Evolutionary conservation across 148 eudicot genomes (phyloP), one percentile per base, ranked within the genome.

Genomic region (Mesembryanthemum crystallinum): DNA sequence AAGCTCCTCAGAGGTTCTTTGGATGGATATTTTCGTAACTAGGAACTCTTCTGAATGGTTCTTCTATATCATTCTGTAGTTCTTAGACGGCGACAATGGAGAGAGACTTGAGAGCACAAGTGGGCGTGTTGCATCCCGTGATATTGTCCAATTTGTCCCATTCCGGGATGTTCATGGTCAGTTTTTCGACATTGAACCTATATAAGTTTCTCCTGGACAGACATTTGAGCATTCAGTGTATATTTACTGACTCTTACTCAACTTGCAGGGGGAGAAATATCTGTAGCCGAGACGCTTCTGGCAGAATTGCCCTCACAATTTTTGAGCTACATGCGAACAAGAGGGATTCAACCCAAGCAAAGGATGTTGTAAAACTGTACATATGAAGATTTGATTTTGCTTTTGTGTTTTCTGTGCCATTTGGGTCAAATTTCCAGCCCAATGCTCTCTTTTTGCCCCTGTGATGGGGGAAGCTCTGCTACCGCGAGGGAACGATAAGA

Each of bases 131-230:
- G 92, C 99, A 59, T 81, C 97, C 45, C 99, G 99, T 43, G 97
- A 95, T 82, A 91, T 95, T 49, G 92, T 95, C 81, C 99, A 95
- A 73, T 95, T 95, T 76, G 98, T 92, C 69, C 98, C 97, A n/a
- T 81, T 96, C 73, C 89, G 98, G 20, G 98, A 96, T 77, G 88
- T 89, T 35, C 94, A 92, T 20, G 87, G 99, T 92, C 69, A 85
- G 92, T 60, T 27, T 32, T 69, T 24, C n/a, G 24, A 21, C 43
- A 29, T 66, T 28, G 6, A 76, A 23, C 65, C 17, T 64, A 8
- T 52, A 43, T 55, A 12, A 17, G 49, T 5, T 35, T 32, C 25
- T 5, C 11, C 67, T 64, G 3, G 8, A 64, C 10, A 42, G 15
- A 32, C 1, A 25, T 64, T 57, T 5, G 33, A 18, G 58, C 39